Evolutionary conservation across 768 basidiomycete species (phyloP).

Genomic region (Rhizopogon vesiculosus): DNA sequence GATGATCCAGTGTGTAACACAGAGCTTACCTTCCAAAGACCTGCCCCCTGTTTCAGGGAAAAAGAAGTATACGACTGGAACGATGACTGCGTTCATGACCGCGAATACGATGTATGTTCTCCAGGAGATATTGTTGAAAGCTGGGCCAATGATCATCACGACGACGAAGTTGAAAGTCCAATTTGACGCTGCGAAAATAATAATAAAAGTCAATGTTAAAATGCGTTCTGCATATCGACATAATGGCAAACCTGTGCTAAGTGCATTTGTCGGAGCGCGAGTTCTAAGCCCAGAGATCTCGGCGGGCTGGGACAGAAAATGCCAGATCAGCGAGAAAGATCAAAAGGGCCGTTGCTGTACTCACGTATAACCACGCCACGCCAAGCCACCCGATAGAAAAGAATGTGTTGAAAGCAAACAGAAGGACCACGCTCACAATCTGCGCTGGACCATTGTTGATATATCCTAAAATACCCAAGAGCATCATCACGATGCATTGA

Average conservation of each 20-base stretch:
- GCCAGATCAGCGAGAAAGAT: neutral
- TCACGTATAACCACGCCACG: conserved; percentile 29
- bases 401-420: conserved; percentile 33
- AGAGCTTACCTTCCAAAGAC: conserved; percentile 5
- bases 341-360: neutral
- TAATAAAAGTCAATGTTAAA: neutral
- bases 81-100: conserved; percentile 1
- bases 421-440: conserved; percentile 16
- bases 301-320: conserved; percentile 15
- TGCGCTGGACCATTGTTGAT: conserved; percentile 17
- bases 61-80: conserved; percentile 7
- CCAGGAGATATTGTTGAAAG: conserved; percentile 8
- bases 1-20: neutral
- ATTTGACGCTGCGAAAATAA: conserved; percentile 4
- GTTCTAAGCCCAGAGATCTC: conserved; percentile 25
- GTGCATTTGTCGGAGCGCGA: conserved; percentile 25
- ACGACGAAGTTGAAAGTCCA: conserved; percentile 12
- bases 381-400: conserved; percentile 35
- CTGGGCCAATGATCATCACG: conserved; percentile 7
- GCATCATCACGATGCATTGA: conserved; percentile 21
- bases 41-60: conserved; percentile 8
- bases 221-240: neutral
- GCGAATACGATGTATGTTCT: conserved; percentile 7
- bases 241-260: conserved; percentile 16
- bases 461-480: conserved; percentile 22